Conservation (phyloP, 768 basidiomycete genomes). For the Naganishia kalamii region DNA sequence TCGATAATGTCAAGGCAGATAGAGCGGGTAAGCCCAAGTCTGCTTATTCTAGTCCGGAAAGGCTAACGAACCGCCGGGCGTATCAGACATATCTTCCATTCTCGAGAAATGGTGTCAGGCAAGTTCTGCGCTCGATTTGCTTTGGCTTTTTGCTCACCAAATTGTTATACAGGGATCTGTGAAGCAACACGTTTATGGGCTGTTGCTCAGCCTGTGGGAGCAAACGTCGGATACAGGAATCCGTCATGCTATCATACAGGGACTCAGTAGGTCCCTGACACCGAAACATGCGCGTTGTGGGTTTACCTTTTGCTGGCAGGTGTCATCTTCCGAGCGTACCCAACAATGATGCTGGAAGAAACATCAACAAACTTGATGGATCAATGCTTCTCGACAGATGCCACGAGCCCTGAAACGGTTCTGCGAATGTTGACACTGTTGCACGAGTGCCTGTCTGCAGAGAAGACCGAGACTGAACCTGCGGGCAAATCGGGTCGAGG, state of each 20-base stretch:
- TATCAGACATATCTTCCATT: slow-evolving; percentile 13
- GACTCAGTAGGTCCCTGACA: slow-evolving; percentile 61
- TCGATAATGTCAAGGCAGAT: slow-evolving; percentile 66
- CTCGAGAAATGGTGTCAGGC: slow-evolving; percentile 16
- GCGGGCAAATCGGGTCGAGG: background rate
- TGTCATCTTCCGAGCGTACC: slow-evolving; percentile 85
- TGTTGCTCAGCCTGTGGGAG: slow-evolving; percentile 65
- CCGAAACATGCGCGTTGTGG: background rate
- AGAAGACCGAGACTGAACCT: slow-evolving; percentile 55
- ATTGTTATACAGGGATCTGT: slow-evolving; percentile 55
- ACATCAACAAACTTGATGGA: slow-evolving; percentile 81
- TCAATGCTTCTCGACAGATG: slow-evolving; percentile 67
- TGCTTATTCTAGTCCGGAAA: background rate
- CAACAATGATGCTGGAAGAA: slow-evolving; percentile 78
- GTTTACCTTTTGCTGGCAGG: slow-evolving; percentile 51
- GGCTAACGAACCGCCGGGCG: slow-evolving; percentile 17
- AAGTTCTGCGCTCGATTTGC: background rate
- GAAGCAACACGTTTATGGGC: slow-evolving; percentile 73
- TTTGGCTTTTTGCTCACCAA: background rate
- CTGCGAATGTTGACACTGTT: slow-evolving; percentile 44
- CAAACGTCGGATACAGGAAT: slow-evolving; percentile 58
- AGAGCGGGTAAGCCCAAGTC: slow-evolving; percentile 53
- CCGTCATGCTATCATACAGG: slow-evolving; percentile 70
- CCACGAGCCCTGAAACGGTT: slow-evolving; percentile 64
- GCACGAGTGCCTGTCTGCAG: slow-evolving; percentile 22